phyloP scores from a whole-genome alignment of 345 rosid species.

The Limnanthes douglasii region DNA sequence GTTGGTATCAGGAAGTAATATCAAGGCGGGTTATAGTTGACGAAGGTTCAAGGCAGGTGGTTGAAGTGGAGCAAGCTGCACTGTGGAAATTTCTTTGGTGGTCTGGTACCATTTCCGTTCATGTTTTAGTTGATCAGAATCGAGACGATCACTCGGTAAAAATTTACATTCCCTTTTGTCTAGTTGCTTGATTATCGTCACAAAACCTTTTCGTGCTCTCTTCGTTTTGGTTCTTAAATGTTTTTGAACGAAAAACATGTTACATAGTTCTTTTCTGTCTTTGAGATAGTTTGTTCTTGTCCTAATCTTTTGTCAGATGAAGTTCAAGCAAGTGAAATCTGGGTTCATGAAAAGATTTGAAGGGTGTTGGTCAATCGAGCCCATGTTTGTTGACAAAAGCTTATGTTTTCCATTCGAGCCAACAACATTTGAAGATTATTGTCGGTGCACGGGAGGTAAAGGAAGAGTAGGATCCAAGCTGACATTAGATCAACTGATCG shows the following conservation, averaged over 20 bases:
- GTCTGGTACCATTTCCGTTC: slow-evolving; percentile 83
- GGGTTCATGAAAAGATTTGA: slow-evolving; percentile 89
- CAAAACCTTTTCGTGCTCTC: slow-evolving; percentile 1
- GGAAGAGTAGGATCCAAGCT: slow-evolving; percentile 76
- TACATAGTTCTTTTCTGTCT: background rate
- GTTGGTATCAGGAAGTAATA: slow-evolving; percentile 47
- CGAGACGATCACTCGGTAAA: slow-evolving; percentile 59
- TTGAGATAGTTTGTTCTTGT: slow-evolving; percentile 1
- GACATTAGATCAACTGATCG: slow-evolving; percentile 70
- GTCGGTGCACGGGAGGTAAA: slow-evolving; percentile 44
- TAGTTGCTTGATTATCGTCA: background rate
- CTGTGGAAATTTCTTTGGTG: slow-evolving; percentile 93
- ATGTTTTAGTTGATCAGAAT: slow-evolving; percentile 77
- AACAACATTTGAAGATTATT: slow-evolving; percentile 50
- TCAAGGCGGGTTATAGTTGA: slow-evolving; percentile 58
- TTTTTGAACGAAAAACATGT: too few species aligned
- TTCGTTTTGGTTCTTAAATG: background rate
- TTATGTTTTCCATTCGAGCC: slow-evolving; percentile 59
- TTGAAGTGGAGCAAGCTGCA: slow-evolving; percentile 85
- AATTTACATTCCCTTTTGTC: background rate
- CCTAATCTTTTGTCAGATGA: slow-evolving; percentile 48
- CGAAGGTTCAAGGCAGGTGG: slow-evolving; percentile 75
- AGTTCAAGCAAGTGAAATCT: slow-evolving; percentile 64
- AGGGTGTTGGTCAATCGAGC: slow-evolving; percentile 81
- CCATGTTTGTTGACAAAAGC: slow-evolving; percentile 55